Base-by-base conservation (phyloP, 495 filamentous ascomycete species). In the Cercophora sp. region DNA sequence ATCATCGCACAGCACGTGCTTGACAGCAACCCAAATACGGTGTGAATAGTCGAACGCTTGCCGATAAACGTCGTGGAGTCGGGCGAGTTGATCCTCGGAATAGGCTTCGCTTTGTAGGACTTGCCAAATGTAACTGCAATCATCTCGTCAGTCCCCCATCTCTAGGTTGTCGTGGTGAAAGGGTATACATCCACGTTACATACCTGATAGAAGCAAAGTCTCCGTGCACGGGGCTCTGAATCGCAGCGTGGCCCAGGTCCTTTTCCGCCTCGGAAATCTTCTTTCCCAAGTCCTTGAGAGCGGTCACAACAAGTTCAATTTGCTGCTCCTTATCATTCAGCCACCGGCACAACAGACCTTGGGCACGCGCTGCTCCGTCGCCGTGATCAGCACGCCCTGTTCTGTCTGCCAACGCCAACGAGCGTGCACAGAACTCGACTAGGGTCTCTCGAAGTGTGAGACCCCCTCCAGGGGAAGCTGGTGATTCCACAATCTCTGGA, bases 321-420 rank as follows among this genome's bases (percentile, higher is more conserved):
- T 63, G 75, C 62, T 46, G 66, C 59, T 58, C 65, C 49, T 72
- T 66, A 65, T 66, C 71, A 69, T 48, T 58, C 19, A 61, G 53
- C 47, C 65, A 63, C 60, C 70, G 59, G 61, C 70, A 71, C 40
- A 81, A 53, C 60, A 89, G 45, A 64, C 73, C 62, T 63, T 71
- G 69, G 61, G 77, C 69, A 54, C 87, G 81, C 40, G 87, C 89
- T 48, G 88, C 83, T 9, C 89, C 88, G 64, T 96, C 91, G 5
- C 87, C 88, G 64, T 91, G 86, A 58, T 94, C 89, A 25, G 89
- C 91, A 25, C 91, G 79, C 16, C 87, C 89, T 18, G 86, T 91
- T 27, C 62, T 66, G 15, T 75, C 62, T 22, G 85, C 77, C 24
- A 74, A 57, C 9, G 72, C 74, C 56, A 84, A 77, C n/a, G 87